Evolutionary conservation across 2,329 filamentous ascomycete genomes (phyloP).

Genomic region (Parafenestella ontariensis): DNA sequence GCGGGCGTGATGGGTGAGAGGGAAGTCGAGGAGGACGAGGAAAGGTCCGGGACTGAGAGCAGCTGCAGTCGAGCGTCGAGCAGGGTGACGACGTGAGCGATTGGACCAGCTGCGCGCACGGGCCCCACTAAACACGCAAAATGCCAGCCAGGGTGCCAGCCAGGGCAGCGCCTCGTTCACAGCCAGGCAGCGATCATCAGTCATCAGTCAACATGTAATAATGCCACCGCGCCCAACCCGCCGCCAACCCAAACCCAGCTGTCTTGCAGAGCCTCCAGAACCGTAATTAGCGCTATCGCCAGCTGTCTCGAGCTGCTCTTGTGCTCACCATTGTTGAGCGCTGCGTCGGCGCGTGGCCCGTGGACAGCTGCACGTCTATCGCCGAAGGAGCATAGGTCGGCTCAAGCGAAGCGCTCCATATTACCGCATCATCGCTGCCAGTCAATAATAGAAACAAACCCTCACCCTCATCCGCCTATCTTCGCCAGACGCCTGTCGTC

Average conservation of each 20-base stretch:
- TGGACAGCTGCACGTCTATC: constrained; percentile 13
- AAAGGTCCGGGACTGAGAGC: constrained; percentile 23
- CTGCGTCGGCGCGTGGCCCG: constrained; percentile 11
- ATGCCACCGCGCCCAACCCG: not conserved
- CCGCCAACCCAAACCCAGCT: constrained; percentile 1
- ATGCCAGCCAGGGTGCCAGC: not conserved
- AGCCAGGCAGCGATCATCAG: no score
- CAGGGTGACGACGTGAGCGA: constrained; percentile 8
- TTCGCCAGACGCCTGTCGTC: not conserved
- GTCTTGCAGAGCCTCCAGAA: constrained; percentile 6
- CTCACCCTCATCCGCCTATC: not conserved
- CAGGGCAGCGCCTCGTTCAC: not conserved
- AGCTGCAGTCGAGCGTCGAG: constrained; percentile 17
- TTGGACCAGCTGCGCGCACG: constrained; percentile 7
- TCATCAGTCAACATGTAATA: no score
- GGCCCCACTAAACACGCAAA: constrained; percentile 10
- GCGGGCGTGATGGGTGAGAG: constrained; percentile 14
- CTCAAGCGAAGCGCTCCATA: constrained; percentile 5
- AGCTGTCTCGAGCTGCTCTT: no score
- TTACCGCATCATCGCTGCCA: constrained; percentile 22
- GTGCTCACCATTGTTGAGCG: constrained; percentile 22
- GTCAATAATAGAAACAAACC: constrained; percentile 10
- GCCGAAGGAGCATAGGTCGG: constrained; percentile 14
- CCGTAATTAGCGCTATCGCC: no score
- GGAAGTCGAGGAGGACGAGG: constrained; percentile 15